phyloP scores from a whole-genome alignment of 768 basidiomycete species.

The Antrodiella citrinella region DNA sequence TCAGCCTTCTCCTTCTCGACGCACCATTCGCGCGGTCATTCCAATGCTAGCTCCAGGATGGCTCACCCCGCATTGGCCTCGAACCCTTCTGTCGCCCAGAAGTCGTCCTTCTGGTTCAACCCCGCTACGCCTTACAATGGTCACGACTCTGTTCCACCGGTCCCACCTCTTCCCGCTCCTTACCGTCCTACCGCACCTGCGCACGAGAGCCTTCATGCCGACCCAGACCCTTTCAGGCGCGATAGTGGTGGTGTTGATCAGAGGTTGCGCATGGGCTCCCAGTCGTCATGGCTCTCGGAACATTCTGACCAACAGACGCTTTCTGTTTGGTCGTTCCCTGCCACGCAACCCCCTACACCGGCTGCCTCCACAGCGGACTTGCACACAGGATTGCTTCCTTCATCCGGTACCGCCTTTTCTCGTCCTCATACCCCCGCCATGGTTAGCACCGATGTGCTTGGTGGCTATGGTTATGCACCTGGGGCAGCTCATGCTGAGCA shows the following conservation, averaged over 20 bases:
- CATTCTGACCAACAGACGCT: slow-evolving; percentile 48
- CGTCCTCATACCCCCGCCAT: slow-evolving; percentile 47
- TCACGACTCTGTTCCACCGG: slow-evolving; percentile 45
- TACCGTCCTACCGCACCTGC: slow-evolving; percentile 38
- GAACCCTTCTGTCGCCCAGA: slow-evolving; percentile 28
- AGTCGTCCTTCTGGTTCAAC: slow-evolving; percentile 60
- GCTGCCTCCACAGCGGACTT: slow-evolving; percentile 30
- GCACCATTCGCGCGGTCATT: slow-evolving; percentile 39
- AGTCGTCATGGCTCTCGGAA: slow-evolving; percentile 70
- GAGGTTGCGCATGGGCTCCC: slow-evolving; percentile 47
- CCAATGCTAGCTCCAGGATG: slow-evolving; percentile 21
- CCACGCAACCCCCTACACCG: slow-evolving; percentile 27
- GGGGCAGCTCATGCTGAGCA: slow-evolving; percentile 42
- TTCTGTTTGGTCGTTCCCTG: slow-evolving; percentile 65
- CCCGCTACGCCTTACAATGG: slow-evolving; percentile 31
- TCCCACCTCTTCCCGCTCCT: slow-evolving; percentile 46
- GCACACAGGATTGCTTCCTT: slow-evolving; percentile 32
- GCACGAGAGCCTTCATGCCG: slow-evolving; percentile 32
- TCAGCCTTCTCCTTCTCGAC: slow-evolving; percentile 74
- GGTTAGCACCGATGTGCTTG: slow-evolving; percentile 53
- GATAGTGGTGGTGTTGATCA: slow-evolving; percentile 27
- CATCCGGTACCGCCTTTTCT: slow-evolving; percentile 24
- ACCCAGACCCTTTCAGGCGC: slow-evolving; percentile 58
- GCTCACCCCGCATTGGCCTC: slow-evolving; percentile 28
- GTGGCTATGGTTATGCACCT: slow-evolving; percentile 58